These are phyloP conservation scores for Royoungia palumana DNA, from an alignment of 768 basidiomycete species.

Conservation along the genomic window DNA sequence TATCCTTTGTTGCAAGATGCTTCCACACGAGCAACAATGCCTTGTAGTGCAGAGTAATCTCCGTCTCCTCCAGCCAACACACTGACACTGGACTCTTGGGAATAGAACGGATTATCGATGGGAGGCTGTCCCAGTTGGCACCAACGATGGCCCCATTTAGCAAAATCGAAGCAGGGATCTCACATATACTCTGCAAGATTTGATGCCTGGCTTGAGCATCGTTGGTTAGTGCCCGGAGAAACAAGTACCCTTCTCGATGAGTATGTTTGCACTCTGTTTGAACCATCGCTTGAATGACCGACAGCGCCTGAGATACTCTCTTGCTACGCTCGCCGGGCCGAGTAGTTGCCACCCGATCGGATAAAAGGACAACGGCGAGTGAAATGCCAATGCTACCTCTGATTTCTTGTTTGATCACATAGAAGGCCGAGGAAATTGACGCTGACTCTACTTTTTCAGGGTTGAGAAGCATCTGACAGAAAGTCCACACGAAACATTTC, in stretches of 20 bases:
- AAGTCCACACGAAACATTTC: constrained; percentile 57
- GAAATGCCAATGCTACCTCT: constrained; percentile 41
- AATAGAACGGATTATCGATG: constrained; percentile 27
- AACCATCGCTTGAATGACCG: constrained; percentile 40
- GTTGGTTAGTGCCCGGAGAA: constrained; percentile 38
- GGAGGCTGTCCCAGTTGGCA: constrained; percentile 24
- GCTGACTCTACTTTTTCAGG: constrained; percentile 20
- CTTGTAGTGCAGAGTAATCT: constrained; percentile 40
- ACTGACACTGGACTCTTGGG: constrained; percentile 25
- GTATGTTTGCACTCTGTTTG: constrained; percentile 21
- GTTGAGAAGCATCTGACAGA: constrained; percentile 36
- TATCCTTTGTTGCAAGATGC: constrained; percentile 21
- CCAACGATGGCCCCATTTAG: constrained; percentile 46
- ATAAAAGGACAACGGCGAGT: constrained; percentile 41
- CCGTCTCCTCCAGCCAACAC: constrained; percentile 35
- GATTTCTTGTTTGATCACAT: constrained; percentile 46
- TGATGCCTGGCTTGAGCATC: constrained; percentile 6
- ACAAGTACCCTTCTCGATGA: constrained; percentile 31
- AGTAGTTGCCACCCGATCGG: background rate
- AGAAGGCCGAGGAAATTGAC: constrained; percentile 36
- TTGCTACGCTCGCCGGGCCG: constrained; percentile 12
- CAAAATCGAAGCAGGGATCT: constrained; percentile 34
- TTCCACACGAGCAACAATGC: constrained; percentile 39
- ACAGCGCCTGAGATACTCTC: constrained; percentile 35
- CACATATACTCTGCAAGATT: constrained; percentile 5